Evolutionary conservation across 2,329 filamentous ascomycete species (phyloP), one percentile per base, ranked within the genome.

Genomic region (Aspergillus jensenii): DNA sequence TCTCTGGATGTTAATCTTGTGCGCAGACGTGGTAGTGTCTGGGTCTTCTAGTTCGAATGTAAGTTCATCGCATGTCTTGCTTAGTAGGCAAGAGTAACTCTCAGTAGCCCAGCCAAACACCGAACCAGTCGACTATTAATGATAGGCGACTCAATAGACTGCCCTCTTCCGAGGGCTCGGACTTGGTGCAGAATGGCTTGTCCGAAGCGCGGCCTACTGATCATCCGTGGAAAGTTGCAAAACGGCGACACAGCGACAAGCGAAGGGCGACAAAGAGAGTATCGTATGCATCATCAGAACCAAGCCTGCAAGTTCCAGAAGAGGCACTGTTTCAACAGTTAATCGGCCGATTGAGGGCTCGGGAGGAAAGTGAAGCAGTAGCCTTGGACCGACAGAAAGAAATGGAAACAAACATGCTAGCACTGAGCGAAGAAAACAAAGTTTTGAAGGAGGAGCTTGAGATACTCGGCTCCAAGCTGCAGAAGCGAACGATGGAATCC

Each of bases 291-390:
- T 14, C 27, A 7, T 33, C 41, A 19, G 50, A 47, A 7, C 21
- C 37, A 15, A 45, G 15, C 14, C 15, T 55, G 11, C 56, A 67
- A 11, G 54, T 72, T 1, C 69, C 68, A 9, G 74, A 77, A 52
- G 70, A 76, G 31, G 67, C 67, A 33, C 58, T 76, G 6, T 75
- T 75, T 31, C 67, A 73, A 25, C 65, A 76, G 33, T 59, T 77
- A 2, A 73, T 76, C 19, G 57, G 53, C 19, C 72, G 60, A 46
- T 62, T 77, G 21, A 74, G 63, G 43, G 64, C 68, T 48, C 68
- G 74, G 6, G 74, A 76, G 55, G 69, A 76, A 45, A 66, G 65
- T 35, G 72, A 74, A 53, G 57, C 61, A 14, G 61, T 59, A 2
- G 61, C 62, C 12, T 54, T 61, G 1, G 58, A 55, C 8, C 15